Conservation (phyloP, 2,329 filamentous ascomycete species). For the Helicocarpus griseus region DNA sequence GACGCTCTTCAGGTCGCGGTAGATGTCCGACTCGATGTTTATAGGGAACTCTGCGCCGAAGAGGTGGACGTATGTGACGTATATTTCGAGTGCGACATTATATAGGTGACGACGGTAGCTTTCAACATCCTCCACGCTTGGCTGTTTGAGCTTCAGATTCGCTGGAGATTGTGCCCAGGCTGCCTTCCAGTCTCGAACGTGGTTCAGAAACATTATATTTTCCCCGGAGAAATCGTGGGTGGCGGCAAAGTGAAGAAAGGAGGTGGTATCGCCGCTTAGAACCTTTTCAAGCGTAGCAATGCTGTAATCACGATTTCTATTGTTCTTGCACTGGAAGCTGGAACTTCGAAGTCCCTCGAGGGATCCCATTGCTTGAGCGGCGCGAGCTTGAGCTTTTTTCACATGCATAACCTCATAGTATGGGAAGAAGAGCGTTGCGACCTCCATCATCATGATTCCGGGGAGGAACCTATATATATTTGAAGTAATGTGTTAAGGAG, state of each 20-base stretch:
- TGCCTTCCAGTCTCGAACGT: constrained; percentile 46
- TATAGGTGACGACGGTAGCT: constrained; percentile 40
- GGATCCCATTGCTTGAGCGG: background rate
- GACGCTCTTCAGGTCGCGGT: constrained; percentile 40
- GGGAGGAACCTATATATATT: constrained; percentile 33
- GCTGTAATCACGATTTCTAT: constrained; percentile 37
- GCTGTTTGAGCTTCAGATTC: constrained; percentile 7
- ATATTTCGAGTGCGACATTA: constrained; percentile 48
- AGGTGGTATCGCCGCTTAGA: constrained; percentile 45
- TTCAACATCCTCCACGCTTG: constrained; percentile 12
- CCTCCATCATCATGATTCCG: constrained; percentile 50
- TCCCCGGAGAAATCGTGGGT: constrained; percentile 56
- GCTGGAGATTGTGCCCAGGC: constrained; percentile 16
- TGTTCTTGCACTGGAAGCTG: constrained; percentile 12
- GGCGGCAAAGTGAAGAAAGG: constrained; percentile 52
- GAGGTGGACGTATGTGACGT: constrained; percentile 46
- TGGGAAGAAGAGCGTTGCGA: constrained; percentile 51
- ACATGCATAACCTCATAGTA: constrained; percentile 26
- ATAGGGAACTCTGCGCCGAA: constrained; percentile 52
- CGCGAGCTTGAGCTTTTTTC: background rate
- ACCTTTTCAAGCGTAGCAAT: constrained; percentile 51
- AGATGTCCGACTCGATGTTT: constrained; percentile 50
- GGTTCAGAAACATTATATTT: constrained; percentile 55
- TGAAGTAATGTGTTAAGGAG: background rate
- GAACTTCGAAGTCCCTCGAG: constrained; percentile 1